Percentiles rank a stretch among this genome's conserved stretches.
Evolutionary conservation across 306 rosid genomes (phyloP).

Genomic region (Prunus armeniaca): DNA sequence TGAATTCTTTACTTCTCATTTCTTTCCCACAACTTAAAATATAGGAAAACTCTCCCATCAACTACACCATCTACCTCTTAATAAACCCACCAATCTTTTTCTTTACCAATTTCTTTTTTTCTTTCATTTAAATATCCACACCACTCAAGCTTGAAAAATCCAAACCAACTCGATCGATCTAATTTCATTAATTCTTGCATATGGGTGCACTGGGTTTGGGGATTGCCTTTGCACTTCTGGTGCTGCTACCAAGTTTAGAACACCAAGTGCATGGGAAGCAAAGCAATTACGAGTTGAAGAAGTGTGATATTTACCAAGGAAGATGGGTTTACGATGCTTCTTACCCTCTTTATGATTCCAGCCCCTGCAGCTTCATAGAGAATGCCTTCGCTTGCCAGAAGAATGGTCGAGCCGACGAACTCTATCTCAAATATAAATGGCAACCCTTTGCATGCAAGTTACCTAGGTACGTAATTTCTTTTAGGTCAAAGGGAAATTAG

Average conservation of each 20-base stretch:
- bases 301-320: slow-evolving; percentile 23
- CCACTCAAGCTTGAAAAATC: neutral
- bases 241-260: neutral
- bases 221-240: neutral
- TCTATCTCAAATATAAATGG: slow-evolving; percentile 40
- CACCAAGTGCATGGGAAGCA: slow-evolving; percentile 10
- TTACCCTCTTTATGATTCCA: slow-evolving; percentile 37
- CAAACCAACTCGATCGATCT: too few species aligned
- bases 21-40: neutral
- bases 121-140: neutral
- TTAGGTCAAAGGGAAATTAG: neutral
- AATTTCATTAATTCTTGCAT: neutral
- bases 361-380: slow-evolving; percentile 23
- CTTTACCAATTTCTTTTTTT: neutral
- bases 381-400: slow-evolving; percentile 23
- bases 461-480: slow-evolving; percentile 26
- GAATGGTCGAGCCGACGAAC: slow-evolving; percentile 31
- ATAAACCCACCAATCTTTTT: neutral
- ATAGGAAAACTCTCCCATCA: neutral
- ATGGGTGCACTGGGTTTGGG: slow-evolving; percentile 7
- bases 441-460: slow-evolving; percentile 31
- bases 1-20: neutral
- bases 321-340: slow-evolving; percentile 42
- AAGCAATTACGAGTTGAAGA: neutral
- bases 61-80: neutral